Evolutionary conservation across 2,329 filamentous ascomycete species (phyloP).

Genomic region (Amesomyces nigricolor): DNA sequence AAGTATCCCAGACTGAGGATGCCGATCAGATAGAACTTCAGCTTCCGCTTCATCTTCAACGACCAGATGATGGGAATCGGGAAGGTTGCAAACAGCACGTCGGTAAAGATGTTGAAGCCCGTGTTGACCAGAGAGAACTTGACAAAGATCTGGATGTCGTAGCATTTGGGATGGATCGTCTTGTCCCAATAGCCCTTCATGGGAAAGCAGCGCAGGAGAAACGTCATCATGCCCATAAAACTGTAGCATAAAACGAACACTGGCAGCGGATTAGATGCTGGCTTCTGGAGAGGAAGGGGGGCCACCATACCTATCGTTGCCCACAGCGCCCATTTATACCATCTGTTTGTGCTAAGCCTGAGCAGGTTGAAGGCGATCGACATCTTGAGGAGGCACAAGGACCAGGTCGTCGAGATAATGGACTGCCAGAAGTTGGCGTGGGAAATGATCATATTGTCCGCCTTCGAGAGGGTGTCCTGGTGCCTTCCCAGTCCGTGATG

Average conservation of each 20-base stretch:
- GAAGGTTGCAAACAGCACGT: conserved; percentile 38
- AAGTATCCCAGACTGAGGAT: conserved; percentile 41
- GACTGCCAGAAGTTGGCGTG: conserved; percentile 43
- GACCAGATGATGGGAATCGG: conserved; percentile 39
- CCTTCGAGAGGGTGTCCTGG: conserved; percentile 31
- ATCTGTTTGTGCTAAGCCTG: conserved; percentile 22
- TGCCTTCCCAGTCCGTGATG: conserved; percentile 44
- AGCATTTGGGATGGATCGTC: conserved; percentile 18
- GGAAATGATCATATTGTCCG: conserved; percentile 32
- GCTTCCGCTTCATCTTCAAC: conserved; percentile 36
- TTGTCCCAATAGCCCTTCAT: conserved; percentile 25
- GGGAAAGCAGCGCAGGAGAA: conserved; percentile 25
- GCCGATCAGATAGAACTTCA: conserved; percentile 35
- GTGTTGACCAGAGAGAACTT: conserved; percentile 37
- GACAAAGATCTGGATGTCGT: conserved; percentile 27
- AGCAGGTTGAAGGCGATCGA: conserved; percentile 24
- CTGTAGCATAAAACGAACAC: conserved; percentile 24
- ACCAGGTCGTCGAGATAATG: conserved; percentile 36
- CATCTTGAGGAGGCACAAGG: conserved; percentile 22
- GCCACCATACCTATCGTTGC: conserved; percentile 17
- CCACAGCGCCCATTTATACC: conserved; percentile 28
- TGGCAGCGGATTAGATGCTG: neutral
- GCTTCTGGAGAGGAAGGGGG: neutral
- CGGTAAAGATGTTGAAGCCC: conserved; percentile 40
- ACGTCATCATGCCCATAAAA: conserved; percentile 23